Conservation (phyloP, 306 rosid species). For the Spatholobus suberectus region DNA sequence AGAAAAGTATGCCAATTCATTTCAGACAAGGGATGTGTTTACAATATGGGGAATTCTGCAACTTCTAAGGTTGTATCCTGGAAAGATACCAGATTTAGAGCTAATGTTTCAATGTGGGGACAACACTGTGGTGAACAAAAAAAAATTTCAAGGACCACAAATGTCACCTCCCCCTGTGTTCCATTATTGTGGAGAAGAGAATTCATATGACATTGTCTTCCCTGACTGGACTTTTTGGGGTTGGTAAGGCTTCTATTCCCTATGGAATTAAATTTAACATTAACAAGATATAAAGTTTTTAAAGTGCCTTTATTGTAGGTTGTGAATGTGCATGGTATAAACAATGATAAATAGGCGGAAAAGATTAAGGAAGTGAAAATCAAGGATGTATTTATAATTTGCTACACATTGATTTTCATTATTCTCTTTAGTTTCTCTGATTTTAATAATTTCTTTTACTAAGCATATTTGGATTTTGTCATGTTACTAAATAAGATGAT, state of each 20-base stretch:
- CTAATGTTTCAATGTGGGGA: slow-evolving; percentile 58
- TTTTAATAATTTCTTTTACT: not conserved
- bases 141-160: not conserved
- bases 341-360: no score
- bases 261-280: not conserved
- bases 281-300: not conserved
- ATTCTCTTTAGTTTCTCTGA: not conserved
- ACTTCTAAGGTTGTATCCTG: slow-evolving; percentile 58
- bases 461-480: not conserved
- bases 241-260: slow-evolving; percentile 53
- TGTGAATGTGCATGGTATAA: not conserved
- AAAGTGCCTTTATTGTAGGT: not conserved
- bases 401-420: not conserved
- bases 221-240: slow-evolving; percentile 76
- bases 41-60: slow-evolving; percentile 66
- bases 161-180: slow-evolving; percentile 53
- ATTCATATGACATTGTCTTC: slow-evolving; percentile 52
- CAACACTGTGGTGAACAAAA: slow-evolving; percentile 33
- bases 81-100: slow-evolving; percentile 58
- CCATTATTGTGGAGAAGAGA: slow-evolving; percentile 52
- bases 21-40: slow-evolving; percentile 58
- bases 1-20: slow-evolving; percentile 29
- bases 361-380: no score
- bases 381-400: not conserved
- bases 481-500: no score